These are phyloP conservation scores for Noccaea bulbosa DNA, from an alignment of 345 rosid genomes.

Conservation along the genomic window DNA sequence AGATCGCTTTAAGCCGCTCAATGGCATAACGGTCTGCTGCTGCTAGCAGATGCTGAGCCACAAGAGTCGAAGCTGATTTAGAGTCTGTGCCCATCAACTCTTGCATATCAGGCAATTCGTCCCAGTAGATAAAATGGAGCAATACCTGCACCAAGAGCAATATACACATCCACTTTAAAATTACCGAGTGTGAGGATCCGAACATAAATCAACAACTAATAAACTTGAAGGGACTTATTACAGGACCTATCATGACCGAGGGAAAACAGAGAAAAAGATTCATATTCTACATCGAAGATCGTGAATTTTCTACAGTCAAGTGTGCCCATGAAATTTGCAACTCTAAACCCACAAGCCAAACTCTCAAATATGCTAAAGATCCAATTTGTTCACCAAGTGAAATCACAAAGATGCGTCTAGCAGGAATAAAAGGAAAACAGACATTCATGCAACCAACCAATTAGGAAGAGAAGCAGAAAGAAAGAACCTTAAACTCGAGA, in stretches of 20 bases:
- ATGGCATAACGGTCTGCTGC: slow-evolving; percentile 80
- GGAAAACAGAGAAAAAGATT: background rate
- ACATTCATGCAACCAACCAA: slow-evolving; percentile 37
- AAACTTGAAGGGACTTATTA: background rate
- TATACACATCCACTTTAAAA: background rate
- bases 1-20: slow-evolving; percentile 69
- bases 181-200: background rate
- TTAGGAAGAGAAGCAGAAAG: slow-evolving; percentile 52
- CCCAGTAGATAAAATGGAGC: slow-evolving; percentile 85
- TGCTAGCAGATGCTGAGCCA: slow-evolving; percentile 82
- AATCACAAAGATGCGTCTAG: background rate
- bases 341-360: slow-evolving; percentile 22
- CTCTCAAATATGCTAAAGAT: slow-evolving; percentile 1
- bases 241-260: slow-evolving; percentile 4
- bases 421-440: slow-evolving; percentile 1
- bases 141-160: slow-evolving; percentile 52
- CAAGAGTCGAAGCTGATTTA: slow-evolving; percentile 64
- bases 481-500: slow-evolving; percentile 64
- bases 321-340: background rate
- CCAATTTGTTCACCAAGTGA: background rate
- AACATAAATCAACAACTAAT: background rate
- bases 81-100: slow-evolving; percentile 62
- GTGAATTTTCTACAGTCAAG: background rate
- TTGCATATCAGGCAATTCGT: slow-evolving; percentile 72
- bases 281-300: background rate